Evolutionary conservation across 2,329 filamentous ascomycete genomes (phyloP), one percentile per base, ranked within the genome.

Genomic region (Fusarium zealandicum): DNA sequence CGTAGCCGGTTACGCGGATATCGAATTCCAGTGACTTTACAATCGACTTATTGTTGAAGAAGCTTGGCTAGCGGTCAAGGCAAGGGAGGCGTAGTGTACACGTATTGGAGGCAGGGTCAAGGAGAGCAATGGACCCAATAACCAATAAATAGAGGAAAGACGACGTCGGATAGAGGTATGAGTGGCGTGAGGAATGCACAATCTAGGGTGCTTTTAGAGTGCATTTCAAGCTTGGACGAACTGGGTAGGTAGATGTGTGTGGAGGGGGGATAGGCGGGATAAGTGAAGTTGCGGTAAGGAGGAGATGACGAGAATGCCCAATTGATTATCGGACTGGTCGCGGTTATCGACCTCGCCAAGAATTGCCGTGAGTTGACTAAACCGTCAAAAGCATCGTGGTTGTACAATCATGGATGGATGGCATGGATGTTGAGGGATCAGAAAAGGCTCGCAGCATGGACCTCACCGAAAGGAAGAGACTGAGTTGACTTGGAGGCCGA

Each of bases 131-230:
- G 31, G 45, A 40, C 31, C 17, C 28, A 4, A 22, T 22, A 22
- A 35, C 17, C n/a, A 44, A 35, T 31, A 20, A 9, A 18, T 27
- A 27, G 13, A 28, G 42, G 16, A 42, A 35, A 18, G 12, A 27
- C 35, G 25, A 14, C 9, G 16, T 41, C 25, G 30, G 28, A 17
- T 22, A 32, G 17, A 44, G 33, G 45, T 33, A 43, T 31, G 18
- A 35, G 35, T 57, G 47, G 14, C 33, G 25, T 38, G 44, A 62
- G 41, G 58, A 62, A 48, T 52, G 59, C 25, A 42, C 38, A 44
- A 44, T 50, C 13, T 17, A 47, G 13, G 33, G 35, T 35, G 42
- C 25, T 31, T 47, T 39, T 14, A 16, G 37, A 30, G 27, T 13
- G 35, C 8, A 10, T 31, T 17, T 16, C 17, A 35, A 38, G 35